Conservation (phyloP, 331 rosid species). For the Telfairia occidentalis region DNA sequence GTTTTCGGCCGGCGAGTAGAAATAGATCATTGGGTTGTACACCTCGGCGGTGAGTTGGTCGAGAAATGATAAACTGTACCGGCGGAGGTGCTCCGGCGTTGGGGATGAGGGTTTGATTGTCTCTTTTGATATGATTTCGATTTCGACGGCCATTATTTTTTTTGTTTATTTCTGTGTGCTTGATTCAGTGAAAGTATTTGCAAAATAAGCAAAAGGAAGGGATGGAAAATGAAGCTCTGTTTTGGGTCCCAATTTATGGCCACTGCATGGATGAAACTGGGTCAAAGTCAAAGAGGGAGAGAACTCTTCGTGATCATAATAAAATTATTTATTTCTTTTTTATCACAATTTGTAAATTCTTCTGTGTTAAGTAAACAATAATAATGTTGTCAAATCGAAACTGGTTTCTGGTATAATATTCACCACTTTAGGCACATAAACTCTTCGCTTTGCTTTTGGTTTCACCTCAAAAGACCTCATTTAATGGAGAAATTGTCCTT, state of each 20-base stretch:
- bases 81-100: conserved; percentile 17
- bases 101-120: conserved; percentile 26
- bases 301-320: neutral
- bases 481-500: too few relatives aligned
- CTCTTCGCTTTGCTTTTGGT: too few relatives aligned
- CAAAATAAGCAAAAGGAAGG: neutral
- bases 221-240: neutral
- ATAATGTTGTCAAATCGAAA: too few relatives aligned
- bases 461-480: too few relatives aligned
- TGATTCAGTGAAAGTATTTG: neutral
- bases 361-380: neutral
- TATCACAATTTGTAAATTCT: neutral
- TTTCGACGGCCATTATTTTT: conserved; percentile 16
- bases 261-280: neutral
- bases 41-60: conserved; percentile 24
- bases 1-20: conserved; percentile 3
- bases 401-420: too few relatives aligned
- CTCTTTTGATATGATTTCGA: conserved; percentile 16
- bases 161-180: neutral
- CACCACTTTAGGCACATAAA: too few relatives aligned
- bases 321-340: neutral
- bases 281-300: neutral
- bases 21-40: conserved; percentile 18
- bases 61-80: conserved; percentile 18
- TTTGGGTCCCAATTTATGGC: neutral